A percentile compares a stretch with the other conserved stretches of the same genome.
Evolutionary conservation across 208 protist species (phyloP).

Genomic region (Crithidia sp.): DNA sequence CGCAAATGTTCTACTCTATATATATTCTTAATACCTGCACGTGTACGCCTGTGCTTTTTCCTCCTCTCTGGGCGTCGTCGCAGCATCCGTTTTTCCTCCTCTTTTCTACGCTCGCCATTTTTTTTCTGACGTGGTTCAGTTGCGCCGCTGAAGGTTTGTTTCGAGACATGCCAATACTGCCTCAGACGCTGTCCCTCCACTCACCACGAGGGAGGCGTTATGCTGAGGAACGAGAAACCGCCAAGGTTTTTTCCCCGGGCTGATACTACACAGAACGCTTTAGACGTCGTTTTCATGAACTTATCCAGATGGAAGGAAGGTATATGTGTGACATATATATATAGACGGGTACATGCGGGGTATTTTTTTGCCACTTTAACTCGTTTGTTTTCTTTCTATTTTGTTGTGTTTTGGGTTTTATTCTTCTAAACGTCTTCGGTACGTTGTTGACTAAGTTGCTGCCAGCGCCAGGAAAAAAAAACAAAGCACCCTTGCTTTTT

Average conservation of each 20-base stretch:
- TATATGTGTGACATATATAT: background rate
- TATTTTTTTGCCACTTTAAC: background rate
- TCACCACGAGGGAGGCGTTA: background rate
- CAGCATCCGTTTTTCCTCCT: background rate
- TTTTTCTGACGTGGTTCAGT: background rate
- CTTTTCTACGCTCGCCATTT: background rate
- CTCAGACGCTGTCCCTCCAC: background rate
- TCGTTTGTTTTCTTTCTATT: background rate
- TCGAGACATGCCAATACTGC: background rate
- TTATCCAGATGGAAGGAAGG: background rate
- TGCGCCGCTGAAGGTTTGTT: background rate
- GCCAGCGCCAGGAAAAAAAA: constrained; percentile 1
- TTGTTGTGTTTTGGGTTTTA: background rate
- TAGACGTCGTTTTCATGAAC: background rate
- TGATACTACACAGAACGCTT: background rate
- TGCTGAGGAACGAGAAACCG: background rate
- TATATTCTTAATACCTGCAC: background rate
- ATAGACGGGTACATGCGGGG: background rate
- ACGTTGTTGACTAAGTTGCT: background rate
- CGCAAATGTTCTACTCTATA: background rate
- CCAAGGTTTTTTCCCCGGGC: no score
- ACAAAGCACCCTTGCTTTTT: background rate
- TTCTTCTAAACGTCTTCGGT: constrained; percentile 1
- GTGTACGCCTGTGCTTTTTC: background rate
- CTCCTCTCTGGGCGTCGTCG: background rate